Base-by-base conservation (phyloP, 1,284 basidiomycete species). In the Tylopilus sp. region DNA sequence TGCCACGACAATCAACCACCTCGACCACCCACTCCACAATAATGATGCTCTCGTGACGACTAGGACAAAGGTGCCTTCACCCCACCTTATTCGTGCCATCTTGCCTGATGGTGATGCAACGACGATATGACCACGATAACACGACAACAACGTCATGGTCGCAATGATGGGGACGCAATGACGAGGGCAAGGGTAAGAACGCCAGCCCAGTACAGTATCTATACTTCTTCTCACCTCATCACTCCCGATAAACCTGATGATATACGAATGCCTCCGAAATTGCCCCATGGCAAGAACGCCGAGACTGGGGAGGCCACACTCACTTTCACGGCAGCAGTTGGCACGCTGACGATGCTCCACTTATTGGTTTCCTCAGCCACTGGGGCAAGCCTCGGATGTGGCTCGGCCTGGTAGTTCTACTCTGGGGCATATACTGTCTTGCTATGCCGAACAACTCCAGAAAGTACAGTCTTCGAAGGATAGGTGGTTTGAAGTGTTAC, bases 261-360 rank as follows among this genome's bases (percentile, higher is more conserved):
- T 62, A 86, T 98, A 18, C 93, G 98, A 65, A 91, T 99, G 65
- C 83, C 99, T 6, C 97, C 98, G 32, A 98, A 97, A 81, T 87
- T 92, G 8, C 87, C 99, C 13, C 99, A 99, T 73, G 97, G 97
- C 69, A 99, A 99, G 84, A 99, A 99, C 78, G 95, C 95, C 16
- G 90, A 92, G 69, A 85, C 89, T 44, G 88, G 83, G 54, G 91
- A 96, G 74, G 0, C 95, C 95, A 2, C 90, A 97, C 76, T 91
- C 97, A 99, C 81, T 97, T 92, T 81, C 99, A 99, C 75, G 97
- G 97, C 38, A 97, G 95, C 72, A 96, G 94, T 73, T 99, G 97
- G 97, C 95, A 97, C 74, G 90, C 94, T 10, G 95, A 97, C 75
- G 96, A 98, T 79, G 96, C 96, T 24, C 93, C 91, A 12, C 97